Evolutionary conservation across 768 basidiomycete genomes (phyloP).

Genomic region (Suillus hirtellus): DNA sequence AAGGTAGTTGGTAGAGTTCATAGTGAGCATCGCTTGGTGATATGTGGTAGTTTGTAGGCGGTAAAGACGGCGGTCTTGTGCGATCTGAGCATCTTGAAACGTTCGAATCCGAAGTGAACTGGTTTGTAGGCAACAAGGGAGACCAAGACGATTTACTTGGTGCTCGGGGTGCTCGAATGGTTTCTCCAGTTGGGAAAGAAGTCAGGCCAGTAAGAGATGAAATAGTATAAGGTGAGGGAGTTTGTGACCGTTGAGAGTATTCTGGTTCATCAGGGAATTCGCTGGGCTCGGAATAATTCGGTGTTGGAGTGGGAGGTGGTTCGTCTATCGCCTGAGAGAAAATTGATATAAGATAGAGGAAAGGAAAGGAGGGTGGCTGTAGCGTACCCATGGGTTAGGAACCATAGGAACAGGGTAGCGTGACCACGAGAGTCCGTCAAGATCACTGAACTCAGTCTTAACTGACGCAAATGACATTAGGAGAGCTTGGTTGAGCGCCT

Average conservation of each 20-base stretch:
- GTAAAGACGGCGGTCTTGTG: not conserved
- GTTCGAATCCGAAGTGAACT: conserved; percentile 19
- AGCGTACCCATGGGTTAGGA: conserved; percentile 28
- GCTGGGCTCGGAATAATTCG: conserved; percentile 21
- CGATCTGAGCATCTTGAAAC: conserved; percentile 14
- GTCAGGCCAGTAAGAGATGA: conserved; percentile 40
- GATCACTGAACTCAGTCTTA: conserved; percentile 61
- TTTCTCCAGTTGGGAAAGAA: conserved; percentile 38
- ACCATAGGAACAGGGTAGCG: conserved; percentile 34
- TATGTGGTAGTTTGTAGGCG: conserved; percentile 4
- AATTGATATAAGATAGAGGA: not conserved
- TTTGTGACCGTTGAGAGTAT: conserved; percentile 7
- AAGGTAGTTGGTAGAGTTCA: conserved; percentile 14
- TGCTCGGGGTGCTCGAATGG: conserved; percentile 38
- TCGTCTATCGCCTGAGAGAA: conserved; percentile 25
- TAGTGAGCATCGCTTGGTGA: not conserved
- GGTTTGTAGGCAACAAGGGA: conserved; percentile 29
- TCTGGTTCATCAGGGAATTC: conserved; percentile 17
- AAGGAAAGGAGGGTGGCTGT: not conserved
- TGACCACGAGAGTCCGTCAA: conserved; percentile 59
- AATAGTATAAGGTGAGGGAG: conserved; percentile 28
- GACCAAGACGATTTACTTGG: conserved; percentile 18
- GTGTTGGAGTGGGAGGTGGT: conserved; percentile 28
- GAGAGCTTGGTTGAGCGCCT: conserved; percentile 35
- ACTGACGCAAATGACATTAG: conserved; percentile 49